phyloP scores from a whole-genome alignment of 768 basidiomycete genomes.

The Naganishia vishniacii region DNA sequence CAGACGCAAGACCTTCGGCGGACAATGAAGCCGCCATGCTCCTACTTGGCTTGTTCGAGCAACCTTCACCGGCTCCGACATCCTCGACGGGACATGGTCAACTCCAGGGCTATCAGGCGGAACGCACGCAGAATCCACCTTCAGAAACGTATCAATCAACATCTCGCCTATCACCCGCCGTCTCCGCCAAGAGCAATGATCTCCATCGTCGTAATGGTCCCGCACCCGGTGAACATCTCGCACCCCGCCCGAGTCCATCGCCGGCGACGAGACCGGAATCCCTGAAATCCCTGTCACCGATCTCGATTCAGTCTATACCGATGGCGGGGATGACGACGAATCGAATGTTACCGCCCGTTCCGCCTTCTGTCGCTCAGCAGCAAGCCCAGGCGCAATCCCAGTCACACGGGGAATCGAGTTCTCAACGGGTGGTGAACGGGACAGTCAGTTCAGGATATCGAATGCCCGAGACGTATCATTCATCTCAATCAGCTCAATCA shows the following conservation, averaged over 20 bases:
- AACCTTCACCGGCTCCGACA: neutral
- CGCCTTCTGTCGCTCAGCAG: conserved; percentile 10
- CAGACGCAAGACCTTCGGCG: conserved; percentile 8
- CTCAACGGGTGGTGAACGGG: neutral
- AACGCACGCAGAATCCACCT: neutral
- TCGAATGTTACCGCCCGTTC: conserved; percentile 4
- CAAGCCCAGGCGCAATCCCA: conserved; percentile 8
- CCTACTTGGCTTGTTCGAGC: conserved; percentile 15
- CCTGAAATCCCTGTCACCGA: neutral
- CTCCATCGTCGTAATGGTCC: neutral
- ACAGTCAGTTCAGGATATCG: conserved; percentile 5
- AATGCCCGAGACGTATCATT: conserved; percentile 2
- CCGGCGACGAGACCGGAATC: neutral
- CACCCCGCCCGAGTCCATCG: neutral
- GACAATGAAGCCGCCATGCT: conserved; percentile 28
- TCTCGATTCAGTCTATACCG: neutral
- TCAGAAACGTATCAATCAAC: neutral
- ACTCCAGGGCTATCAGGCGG: conserved; percentile 17
- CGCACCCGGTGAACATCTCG: neutral
- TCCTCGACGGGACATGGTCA: conserved; percentile 1
- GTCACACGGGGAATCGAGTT: neutral
- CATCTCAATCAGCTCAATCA: neutral
- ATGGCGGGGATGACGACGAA: neutral
- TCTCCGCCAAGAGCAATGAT: neutral
- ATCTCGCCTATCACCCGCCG: neutral